Percentiles rank a stretch among this genome's conserved stretches.
These are phyloP conservation scores for Geopyxis carbonaria DNA, from an alignment of 495 filamentous ascomycete genomes.

Conservation along the genomic window DNA sequence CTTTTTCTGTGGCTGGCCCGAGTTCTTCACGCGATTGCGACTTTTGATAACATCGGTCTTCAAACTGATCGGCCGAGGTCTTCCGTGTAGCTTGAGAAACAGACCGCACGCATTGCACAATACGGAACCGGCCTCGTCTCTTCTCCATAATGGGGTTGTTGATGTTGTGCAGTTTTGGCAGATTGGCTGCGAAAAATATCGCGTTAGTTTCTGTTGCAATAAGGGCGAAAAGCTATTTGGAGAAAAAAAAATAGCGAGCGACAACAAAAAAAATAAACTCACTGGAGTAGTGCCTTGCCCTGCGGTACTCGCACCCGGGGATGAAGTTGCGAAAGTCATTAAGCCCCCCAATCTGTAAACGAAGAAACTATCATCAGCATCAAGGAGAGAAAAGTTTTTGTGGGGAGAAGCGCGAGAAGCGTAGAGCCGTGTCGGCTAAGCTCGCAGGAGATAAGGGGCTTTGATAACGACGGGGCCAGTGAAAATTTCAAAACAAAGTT, in stretches of 20 bases:
- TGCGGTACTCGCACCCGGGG: slow-evolving; percentile 23
- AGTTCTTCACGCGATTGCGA: slow-evolving; percentile 91
- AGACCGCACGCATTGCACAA: slow-evolving; percentile 97
- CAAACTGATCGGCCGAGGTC: slow-evolving; percentile 80
- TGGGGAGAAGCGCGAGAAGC: no score
- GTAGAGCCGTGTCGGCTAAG: no score
- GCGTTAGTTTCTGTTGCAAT: slow-evolving; percentile 7
- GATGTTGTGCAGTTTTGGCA: slow-evolving; percentile 95
- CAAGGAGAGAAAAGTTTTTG: slow-evolving; percentile 18
- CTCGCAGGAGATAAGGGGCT: no score
- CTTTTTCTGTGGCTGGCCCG: slow-evolving; percentile 68
- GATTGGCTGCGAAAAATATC: slow-evolving; percentile 51
- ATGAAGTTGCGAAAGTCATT: slow-evolving; percentile 26
- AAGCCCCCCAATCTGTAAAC: slow-evolving; percentile 19
- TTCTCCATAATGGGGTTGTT: slow-evolving; percentile 89
- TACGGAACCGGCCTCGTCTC: slow-evolving; percentile 91
- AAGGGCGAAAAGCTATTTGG: background rate
- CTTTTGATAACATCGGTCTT: slow-evolving; percentile 99
- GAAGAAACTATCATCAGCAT: slow-evolving; percentile 12
- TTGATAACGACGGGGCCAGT: no score
- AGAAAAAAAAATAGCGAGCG: slow-evolving; percentile 11
- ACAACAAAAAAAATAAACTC: slow-evolving; percentile 16
- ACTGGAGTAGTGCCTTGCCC: slow-evolving; percentile 25
- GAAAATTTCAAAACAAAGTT: no score
- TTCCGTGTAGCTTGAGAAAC: slow-evolving; percentile 90